These are phyloP conservation scores for Tricholomella constricta DNA, from an alignment of 768 basidiomycete species.

Conservation along the genomic window DNA sequence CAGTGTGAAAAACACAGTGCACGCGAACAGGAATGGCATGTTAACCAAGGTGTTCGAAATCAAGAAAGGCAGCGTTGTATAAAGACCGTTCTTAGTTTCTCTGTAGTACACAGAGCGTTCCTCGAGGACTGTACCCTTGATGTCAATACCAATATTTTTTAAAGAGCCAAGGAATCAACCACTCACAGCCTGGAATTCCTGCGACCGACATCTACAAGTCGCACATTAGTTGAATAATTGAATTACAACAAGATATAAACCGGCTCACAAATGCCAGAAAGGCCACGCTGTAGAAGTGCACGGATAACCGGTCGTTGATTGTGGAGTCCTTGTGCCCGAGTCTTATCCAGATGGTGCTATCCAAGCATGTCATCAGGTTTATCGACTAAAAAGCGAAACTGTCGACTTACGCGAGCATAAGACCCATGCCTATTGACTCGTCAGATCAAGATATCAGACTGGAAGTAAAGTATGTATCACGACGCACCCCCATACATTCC, in stretches of 20 bases:
- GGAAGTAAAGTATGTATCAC: neutral
- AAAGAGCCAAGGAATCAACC: neutral
- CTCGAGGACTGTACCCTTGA: conserved; percentile 47
- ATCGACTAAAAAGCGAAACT: neutral
- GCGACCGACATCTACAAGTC: conserved; percentile 53
- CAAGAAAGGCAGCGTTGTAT: conserved; percentile 53
- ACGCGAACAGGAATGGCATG: conserved; percentile 55
- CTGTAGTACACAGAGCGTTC: conserved; percentile 58
- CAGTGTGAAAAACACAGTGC: conserved; percentile 47
- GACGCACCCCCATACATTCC: conserved; percentile 54
- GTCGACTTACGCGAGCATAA: conserved; percentile 42
- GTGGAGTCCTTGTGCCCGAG: conserved; percentile 41
- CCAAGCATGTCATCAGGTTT: conserved; percentile 25
- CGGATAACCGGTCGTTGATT: conserved; percentile 51
- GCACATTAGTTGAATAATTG: neutral
- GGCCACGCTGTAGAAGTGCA: conserved; percentile 59
- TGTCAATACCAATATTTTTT: neutral
- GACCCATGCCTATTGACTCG: conserved; percentile 48
- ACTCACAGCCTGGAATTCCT: conserved; percentile 55
- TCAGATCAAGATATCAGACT: conserved; percentile 1
- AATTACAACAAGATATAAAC: neutral
- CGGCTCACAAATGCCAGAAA: conserved; percentile 49
- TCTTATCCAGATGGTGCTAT: conserved; percentile 55
- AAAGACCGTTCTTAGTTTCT: conserved; percentile 60
- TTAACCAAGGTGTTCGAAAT: conserved; percentile 55